Conservation (phyloP, 306 rosid species). For the Cajanus cajan region DNA sequence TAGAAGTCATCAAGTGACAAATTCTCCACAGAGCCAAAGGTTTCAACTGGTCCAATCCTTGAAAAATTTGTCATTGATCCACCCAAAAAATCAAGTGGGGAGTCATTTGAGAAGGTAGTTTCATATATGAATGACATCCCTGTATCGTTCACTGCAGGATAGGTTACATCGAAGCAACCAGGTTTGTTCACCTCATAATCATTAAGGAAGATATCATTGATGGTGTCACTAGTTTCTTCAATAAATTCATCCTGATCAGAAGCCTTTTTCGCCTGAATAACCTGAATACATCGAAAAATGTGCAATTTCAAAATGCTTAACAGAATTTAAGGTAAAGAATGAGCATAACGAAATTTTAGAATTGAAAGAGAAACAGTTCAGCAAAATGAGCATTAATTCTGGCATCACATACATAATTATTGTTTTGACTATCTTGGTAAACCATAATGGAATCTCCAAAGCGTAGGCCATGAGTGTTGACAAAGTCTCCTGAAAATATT, state of each 20-base stretch:
- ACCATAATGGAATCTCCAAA: constrained; percentile 77
- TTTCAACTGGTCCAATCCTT: constrained; percentile 61
- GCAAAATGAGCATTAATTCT: not conserved
- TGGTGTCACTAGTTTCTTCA: constrained; percentile 22
- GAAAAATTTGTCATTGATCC: constrained; percentile 76
- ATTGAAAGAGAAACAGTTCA: not conserved
- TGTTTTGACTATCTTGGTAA: constrained; percentile 58
- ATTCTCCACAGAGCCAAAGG: constrained; percentile 81
- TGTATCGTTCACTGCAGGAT: constrained; percentile 38
- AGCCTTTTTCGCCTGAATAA: constrained; percentile 65
- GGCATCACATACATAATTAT: constrained; percentile 55
- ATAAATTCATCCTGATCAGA: constrained; percentile 41
- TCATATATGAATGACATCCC: constrained; percentile 80
- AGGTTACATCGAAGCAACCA: constrained; percentile 36
- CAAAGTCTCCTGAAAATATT: constrained; percentile 73
- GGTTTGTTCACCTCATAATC: constrained; percentile 55
- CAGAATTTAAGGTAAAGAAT: not conserved
- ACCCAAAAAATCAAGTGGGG: constrained; percentile 78
- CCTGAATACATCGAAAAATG: constrained; percentile 32
- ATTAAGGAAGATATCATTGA: constrained; percentile 35
- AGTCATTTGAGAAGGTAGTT: constrained; percentile 66
- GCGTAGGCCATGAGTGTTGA: constrained; percentile 63
- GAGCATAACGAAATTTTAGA: not conserved
- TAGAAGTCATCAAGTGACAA: constrained; percentile 85
- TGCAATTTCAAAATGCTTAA: not conserved